Conservation (phyloP, 176 grass and related monocot genomes). For the Triticum turgidum region DNA sequence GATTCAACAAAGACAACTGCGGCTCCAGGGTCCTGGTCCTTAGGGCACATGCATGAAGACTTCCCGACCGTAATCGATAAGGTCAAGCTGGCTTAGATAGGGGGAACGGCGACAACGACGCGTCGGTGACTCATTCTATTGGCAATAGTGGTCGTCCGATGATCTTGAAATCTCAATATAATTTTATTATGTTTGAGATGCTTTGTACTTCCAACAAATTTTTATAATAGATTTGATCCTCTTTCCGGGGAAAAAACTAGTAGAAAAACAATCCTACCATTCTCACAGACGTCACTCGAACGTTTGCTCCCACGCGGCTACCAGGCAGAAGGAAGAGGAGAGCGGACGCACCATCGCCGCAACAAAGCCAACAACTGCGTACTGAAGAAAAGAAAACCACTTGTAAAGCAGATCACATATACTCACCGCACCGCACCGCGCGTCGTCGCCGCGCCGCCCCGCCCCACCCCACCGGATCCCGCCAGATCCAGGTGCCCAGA, state of each 20-base stretch:
- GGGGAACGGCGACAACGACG: too few relatives aligned
- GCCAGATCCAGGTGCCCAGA: conserved; percentile 48
- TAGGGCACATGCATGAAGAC: fast-evolving
- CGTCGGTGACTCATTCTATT: fast-evolving
- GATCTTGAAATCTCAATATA: too few relatives aligned
- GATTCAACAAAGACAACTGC: too few relatives aligned
- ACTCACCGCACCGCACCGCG: conserved; percentile 9
- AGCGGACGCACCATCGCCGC: not conserved
- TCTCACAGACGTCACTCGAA: not conserved
- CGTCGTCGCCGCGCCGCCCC: conserved; percentile 26
- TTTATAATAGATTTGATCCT: too few relatives aligned
- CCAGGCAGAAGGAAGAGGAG: not conserved
- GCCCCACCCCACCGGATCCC: conserved; percentile 4
- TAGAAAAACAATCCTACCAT: too few relatives aligned
- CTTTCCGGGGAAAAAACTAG: too few relatives aligned
- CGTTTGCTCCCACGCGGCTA: not conserved
- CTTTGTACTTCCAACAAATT: too few relatives aligned
- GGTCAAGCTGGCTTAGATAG: too few relatives aligned
- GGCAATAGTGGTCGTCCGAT: too few relatives aligned
- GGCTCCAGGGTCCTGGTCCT: too few relatives aligned
- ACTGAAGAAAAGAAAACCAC: conserved; percentile 26
- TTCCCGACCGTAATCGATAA: too few relatives aligned
- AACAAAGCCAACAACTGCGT: not conserved
- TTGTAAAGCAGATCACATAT: conserved; percentile 33
- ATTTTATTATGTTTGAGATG: too few relatives aligned